Conservation (phyloP, 192 early-diverging fungal species). For the Pilaira anomala region DNA sequence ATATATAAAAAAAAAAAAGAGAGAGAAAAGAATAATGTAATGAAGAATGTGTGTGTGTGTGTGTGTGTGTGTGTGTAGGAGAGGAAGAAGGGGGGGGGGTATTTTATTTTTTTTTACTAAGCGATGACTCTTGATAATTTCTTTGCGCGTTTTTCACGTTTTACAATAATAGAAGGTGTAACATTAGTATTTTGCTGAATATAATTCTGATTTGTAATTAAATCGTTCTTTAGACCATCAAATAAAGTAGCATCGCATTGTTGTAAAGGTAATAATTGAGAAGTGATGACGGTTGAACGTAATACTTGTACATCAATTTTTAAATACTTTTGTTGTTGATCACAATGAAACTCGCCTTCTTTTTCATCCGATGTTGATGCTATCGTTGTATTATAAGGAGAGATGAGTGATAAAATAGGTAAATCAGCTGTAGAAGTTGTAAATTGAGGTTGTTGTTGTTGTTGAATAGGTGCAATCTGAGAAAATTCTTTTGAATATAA, state of each 20-base stretch:
- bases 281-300: conserved; percentile 50
- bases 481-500: conserved; percentile 32
- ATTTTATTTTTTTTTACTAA: background rate
- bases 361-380: no score
- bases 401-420: conserved; percentile 36
- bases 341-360: conserved; percentile 23
- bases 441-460: conserved; percentile 7
- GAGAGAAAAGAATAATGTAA: no score
- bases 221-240: background rate
- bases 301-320: conserved; percentile 74
- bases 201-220: background rate
- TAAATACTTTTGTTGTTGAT: conserved; percentile 55
- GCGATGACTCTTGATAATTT: background rate
- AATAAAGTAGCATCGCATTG: conserved; percentile 2
- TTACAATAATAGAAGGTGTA: background rate
- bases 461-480: conserved; percentile 28
- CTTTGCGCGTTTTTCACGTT: background rate
- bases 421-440: conserved; percentile 14
- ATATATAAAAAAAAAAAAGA: no score
- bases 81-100: no score
- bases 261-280: conserved; percentile 3
- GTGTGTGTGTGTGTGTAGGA: no score
- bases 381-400: conserved; percentile 30
- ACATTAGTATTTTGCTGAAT: background rate
- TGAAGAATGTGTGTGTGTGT: no score